Evolutionary conservation across 495 filamentous ascomycete species (phyloP), one percentile per base, ranked within the genome.

Genomic region (Talaromyces trachyspermus): DNA sequence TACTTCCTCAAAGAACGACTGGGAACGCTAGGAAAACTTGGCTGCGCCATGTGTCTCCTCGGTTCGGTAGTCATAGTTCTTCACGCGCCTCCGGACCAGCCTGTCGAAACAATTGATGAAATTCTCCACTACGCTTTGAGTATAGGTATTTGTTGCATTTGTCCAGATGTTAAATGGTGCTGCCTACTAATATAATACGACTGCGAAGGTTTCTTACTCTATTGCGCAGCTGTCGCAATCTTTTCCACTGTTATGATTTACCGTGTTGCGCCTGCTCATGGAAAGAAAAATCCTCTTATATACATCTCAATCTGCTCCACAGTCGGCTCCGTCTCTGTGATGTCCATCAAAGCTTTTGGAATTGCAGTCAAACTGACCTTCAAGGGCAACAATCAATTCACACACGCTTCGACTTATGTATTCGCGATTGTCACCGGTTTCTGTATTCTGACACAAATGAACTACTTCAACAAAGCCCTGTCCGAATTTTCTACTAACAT

Each of bases 381-480:
- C 38, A 77, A 70, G 14, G 91, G 91, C 23, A 81, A 92, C 58
- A 98, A 98, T 68, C 92, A 98, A 63, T 95, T 98, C 59, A 80
- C 77, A 3, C 85, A 94, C 55, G 84, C 92, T 0, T 94, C 88
- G 38, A 98, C 92, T 39, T 98, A 97, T 58, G 90, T 96, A 38
- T 98, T 98, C 60, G 81, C 86, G 58, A 96, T 98, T 55, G 82
- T 97, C 30, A 89, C 88, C 0, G 77, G 71, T 2, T 88, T 95
- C 50, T 97, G 92, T 69, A 97, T 97, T 62, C 64, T 97, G 42
- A 95, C 89, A 15, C 92, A 98, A 70, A 95, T 98, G 94, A 97
- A 97, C 67, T 98, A 97, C 65, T 95, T 98, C 65, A 98, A 98
- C 74, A 98, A 98, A 66, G 92, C 92, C 23, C 73, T 98, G 53